Base-by-base conservation (phyloP, 257 asterid species). In the Datura wrightii region DNA sequence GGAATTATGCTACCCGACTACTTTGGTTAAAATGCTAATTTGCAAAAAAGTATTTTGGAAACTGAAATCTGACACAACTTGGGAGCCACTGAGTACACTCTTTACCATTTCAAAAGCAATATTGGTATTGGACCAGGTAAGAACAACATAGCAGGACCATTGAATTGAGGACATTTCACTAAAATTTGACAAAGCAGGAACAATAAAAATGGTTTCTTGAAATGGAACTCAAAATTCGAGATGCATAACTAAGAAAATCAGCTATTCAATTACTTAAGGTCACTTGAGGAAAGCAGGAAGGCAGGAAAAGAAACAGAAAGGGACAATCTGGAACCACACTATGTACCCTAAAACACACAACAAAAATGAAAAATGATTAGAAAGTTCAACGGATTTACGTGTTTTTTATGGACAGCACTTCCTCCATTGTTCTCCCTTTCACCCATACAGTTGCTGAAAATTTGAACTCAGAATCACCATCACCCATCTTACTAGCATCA, bases 371-470 rank as follows among this genome's bases (percentile, higher is more conserved):
- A 62, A 82, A 74, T 24, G 58, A 19, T 63, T 44, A 3, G 53
- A 9, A 83, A 78, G 63, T 42, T n/a, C 72, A 67, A 6, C 1
- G 8, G 55, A 93, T 97, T 92, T 87, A 95, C 99, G 97, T 93
- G 76, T 95, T 95, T 94, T 92, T 94, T 87, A 95, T 94, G 62
- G 95, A 66, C 24, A 91, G 60, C 13, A 95, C 98, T 85, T 95
- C 99, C 88, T 94, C 99, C 97, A 92, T 90, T 83, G 89, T 92
- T 83, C 85, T 94, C 36, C 97, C 99, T 87, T 93, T 95, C 91
- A 95, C 96, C 98, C 98, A 95, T 85, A 94, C 99, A 5, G 98
- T 93, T 3, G 97, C 98, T 95, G 94, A 87, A 90, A 89, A 53
- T 3, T 16, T 16, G 67, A 24, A 69, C 7, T n/a, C 63, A 8